phyloP scores from a whole-genome alignment of 768 basidiomycete species.

The Leccinum fibrillosum region DNA sequence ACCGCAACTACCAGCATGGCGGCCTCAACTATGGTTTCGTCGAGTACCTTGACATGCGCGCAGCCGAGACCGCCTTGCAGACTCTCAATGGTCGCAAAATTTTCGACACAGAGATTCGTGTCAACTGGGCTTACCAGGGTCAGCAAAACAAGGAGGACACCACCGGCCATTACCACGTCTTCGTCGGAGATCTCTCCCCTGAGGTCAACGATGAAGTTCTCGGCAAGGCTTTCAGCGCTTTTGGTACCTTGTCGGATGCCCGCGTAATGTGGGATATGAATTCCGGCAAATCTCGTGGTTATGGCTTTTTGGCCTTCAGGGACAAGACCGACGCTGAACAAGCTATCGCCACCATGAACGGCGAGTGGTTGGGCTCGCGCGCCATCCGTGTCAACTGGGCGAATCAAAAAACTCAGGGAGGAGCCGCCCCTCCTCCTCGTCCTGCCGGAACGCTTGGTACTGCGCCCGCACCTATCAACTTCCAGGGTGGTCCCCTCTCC shows the following conservation, averaged over 20 bases:
- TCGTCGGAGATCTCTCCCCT: slow-evolving; percentile 98
- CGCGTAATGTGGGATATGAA: slow-evolving; percentile 99
- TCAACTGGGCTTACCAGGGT: slow-evolving; percentile 99
- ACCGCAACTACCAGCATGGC: slow-evolving; percentile 98
- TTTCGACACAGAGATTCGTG: slow-evolving; percentile 98
- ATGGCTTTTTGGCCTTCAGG: slow-evolving; percentile 97
- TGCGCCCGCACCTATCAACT: slow-evolving; percentile 88
- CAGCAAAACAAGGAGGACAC: slow-evolving; percentile 99
- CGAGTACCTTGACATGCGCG: slow-evolving; percentile 98
- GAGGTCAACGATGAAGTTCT: slow-evolving; percentile 98
- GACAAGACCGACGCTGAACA: slow-evolving; percentile 99
- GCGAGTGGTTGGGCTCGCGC: slow-evolving; percentile 97
- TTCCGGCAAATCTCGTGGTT: slow-evolving; percentile 96
- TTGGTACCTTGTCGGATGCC: slow-evolving; percentile 94
- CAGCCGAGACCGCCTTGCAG: slow-evolving; percentile 97
- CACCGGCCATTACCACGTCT: slow-evolving; percentile 95
- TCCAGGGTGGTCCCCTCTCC: slow-evolving; percentile 82
- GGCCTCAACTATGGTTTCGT: slow-evolving; percentile 99
- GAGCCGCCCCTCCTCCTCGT: slow-evolving; percentile 37
- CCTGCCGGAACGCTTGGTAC: slow-evolving; percentile 47
- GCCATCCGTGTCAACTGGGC: slow-evolving; percentile 99
- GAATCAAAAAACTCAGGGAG: slow-evolving; percentile 94
- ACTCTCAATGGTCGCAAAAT: slow-evolving; percentile 99
- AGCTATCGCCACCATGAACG: slow-evolving; percentile 99
- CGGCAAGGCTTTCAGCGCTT: slow-evolving; percentile 94